phyloP scores from a whole-genome alignment of 2,329 filamentous ascomycete genomes.

The Pseudogymnoascus sp. region DNA sequence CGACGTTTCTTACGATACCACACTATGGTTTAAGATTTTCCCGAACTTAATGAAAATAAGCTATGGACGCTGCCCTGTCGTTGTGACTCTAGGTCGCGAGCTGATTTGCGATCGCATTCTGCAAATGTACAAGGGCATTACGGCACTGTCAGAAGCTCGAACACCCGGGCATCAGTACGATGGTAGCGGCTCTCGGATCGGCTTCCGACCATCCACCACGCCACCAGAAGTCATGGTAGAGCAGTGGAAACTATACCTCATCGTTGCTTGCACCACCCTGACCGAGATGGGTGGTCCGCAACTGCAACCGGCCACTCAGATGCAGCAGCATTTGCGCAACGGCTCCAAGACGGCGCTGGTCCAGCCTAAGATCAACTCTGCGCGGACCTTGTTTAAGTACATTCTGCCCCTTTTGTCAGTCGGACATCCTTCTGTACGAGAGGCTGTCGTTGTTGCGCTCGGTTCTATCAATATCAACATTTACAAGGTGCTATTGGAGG shows the following conservation, averaged over 20 bases:
- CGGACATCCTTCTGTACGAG: conserved; percentile 71
- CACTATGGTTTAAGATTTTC: conserved; percentile 96
- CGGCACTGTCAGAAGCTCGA: conserved; percentile 64
- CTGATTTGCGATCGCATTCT: conserved; percentile 86
- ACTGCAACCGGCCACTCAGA: conserved; percentile 48
- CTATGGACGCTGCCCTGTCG: conserved; percentile 84
- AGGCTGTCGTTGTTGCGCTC: conserved; percentile 84
- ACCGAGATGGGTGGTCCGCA: conserved; percentile 67
- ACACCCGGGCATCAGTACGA: conserved; percentile 58
- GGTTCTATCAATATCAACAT: conserved; percentile 94
- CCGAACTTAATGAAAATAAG: conserved; percentile 88
- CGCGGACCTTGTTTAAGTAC: conserved; percentile 81
- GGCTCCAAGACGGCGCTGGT: conserved; percentile 64
- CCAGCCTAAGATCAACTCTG: conserved; percentile 77
- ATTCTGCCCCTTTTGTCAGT: conserved; percentile 81
- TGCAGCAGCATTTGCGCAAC: conserved; percentile 72
- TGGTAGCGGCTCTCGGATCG: conserved; percentile 36
- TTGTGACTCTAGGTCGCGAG: conserved; percentile 83
- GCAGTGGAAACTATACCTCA: conserved; percentile 96
- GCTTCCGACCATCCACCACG: conserved; percentile 53
- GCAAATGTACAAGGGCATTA: conserved; percentile 85
- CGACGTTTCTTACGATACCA: conserved; percentile 89
- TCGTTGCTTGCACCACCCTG: conserved; percentile 93
- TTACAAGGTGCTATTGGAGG: conserved; percentile 84
- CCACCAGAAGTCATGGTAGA: conserved; percentile 85